phyloP scores from a whole-genome alignment of 495 filamentous ascomycete species.

The Niebla homalea region DNA sequence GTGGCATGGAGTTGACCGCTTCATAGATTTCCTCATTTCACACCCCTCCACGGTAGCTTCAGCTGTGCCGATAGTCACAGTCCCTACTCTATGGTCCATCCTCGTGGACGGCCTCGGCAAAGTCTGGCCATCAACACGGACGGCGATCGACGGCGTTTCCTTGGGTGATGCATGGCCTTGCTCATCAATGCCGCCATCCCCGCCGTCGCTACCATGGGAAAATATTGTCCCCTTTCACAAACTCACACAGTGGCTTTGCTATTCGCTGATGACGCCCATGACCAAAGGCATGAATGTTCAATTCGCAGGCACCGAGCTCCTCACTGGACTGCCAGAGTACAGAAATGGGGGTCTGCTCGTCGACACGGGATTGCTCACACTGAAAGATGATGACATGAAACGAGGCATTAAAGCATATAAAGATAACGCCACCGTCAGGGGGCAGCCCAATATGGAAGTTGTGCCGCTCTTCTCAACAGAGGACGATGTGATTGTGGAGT shows the following conservation, averaged over 20 bases:
- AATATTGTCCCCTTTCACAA: slow-evolving; percentile 81
- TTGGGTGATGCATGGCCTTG: slow-evolving; percentile 95
- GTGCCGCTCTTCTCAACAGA: slow-evolving; percentile 50
- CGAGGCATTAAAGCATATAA: slow-evolving; percentile 58
- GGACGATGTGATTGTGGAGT: slow-evolving; percentile 61
- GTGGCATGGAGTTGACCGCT: slow-evolving; percentile 5
- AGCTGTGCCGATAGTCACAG: slow-evolving; percentile 70
- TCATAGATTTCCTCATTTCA: slow-evolving; percentile 78
- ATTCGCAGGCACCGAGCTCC: slow-evolving; percentile 47
- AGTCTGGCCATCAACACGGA: slow-evolving; percentile 85
- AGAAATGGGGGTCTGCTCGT: slow-evolving; percentile 58
- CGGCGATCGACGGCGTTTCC: slow-evolving; percentile 73
- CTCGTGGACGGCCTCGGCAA: slow-evolving; percentile 76
- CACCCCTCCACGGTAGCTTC: slow-evolving; percentile 80
- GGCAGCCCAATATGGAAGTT: slow-evolving; percentile 56
- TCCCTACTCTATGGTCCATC: slow-evolving; percentile 85
- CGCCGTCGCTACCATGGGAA: slow-evolving; percentile 73
- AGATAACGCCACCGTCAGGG: slow-evolving; percentile 58
- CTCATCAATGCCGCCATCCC: slow-evolving; percentile 59
- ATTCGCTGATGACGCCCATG: slow-evolving; percentile 62
- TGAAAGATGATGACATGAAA: slow-evolving; percentile 44
- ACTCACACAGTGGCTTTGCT: slow-evolving; percentile 62
- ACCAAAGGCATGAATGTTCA: slow-evolving; percentile 47
- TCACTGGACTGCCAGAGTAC: slow-evolving; percentile 58
- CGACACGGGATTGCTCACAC: slow-evolving; percentile 47